Conservation (phyloP, 2,329 filamentous ascomycete species). For the Gliomastix tumulicola region DNA sequence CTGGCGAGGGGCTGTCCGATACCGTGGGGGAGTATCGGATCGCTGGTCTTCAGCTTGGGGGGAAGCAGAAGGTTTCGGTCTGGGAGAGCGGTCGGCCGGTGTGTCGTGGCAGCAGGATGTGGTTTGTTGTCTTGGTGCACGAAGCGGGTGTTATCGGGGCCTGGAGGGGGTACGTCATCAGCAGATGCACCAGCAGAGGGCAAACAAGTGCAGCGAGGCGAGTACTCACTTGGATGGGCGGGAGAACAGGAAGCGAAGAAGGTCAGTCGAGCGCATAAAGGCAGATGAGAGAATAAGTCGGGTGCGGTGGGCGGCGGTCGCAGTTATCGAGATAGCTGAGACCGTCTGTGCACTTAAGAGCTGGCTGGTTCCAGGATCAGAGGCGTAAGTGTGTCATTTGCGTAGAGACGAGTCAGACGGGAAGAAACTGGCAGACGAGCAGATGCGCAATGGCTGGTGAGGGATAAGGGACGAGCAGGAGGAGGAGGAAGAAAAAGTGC, state of each 20-base stretch:
- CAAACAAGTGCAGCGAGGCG: slow-evolving; percentile 2
- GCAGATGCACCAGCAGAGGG: background rate
- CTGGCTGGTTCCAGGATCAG: too few species aligned
- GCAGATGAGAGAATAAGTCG: slow-evolving; percentile 15
- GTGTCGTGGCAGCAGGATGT: background rate
- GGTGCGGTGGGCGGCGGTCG: slow-evolving; percentile 14
- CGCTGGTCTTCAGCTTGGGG: too few species aligned
- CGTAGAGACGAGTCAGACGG: too few species aligned
- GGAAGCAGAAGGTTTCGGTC: too few species aligned
- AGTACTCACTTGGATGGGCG: slow-evolving; percentile 77
- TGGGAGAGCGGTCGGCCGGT: slow-evolving; percentile 44
- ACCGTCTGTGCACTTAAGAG: background rate
- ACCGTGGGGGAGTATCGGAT: slow-evolving; percentile 77
- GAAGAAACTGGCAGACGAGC: too few species aligned
- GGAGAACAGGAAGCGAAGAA: slow-evolving; percentile 84
- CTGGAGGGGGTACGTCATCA: slow-evolving; percentile 23
- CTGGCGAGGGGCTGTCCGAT: slow-evolving; percentile 69
- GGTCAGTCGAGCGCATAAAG: slow-evolving; percentile 89
- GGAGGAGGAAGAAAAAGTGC: too few species aligned
- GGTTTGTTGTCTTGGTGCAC: background rate
- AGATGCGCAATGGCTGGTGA: too few species aligned
- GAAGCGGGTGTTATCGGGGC: slow-evolving; percentile 53
- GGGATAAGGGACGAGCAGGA: too few species aligned
- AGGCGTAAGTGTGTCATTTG: background rate
- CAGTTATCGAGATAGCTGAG: slow-evolving; percentile 3